These are phyloP conservation scores for Protomyces inouyei DNA, from an alignment of 1,139 yeast genomes.

Conservation along the genomic window DNA sequence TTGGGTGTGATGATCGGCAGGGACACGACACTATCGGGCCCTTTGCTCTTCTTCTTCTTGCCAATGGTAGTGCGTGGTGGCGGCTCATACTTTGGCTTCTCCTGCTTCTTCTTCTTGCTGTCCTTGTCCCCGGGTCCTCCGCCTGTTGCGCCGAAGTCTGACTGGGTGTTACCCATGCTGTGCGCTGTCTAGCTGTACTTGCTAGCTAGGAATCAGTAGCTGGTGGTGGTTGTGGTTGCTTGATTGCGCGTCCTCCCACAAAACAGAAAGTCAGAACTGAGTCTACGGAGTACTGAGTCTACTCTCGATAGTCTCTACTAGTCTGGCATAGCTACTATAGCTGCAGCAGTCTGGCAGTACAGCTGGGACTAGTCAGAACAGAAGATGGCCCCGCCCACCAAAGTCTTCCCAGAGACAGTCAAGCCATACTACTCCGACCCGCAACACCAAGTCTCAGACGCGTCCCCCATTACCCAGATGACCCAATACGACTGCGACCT, in stretches of 20 bases:
- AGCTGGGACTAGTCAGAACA: background rate
- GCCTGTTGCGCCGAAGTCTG: conserved; percentile 13
- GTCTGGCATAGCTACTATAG: too few relatives aligned
- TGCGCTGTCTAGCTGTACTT: background rate
- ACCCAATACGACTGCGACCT: conserved; percentile 26
- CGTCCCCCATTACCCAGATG: conserved; percentile 16
- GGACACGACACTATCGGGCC: conserved; percentile 82
- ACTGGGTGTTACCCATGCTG: conserved; percentile 26
- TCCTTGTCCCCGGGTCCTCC: conserved; percentile 11
- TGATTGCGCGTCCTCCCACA: background rate
- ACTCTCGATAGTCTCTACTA: too few relatives aligned
- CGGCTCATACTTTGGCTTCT: conserved; percentile 95
- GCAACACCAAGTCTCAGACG: conserved; percentile 7
- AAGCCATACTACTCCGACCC: conserved; percentile 19
- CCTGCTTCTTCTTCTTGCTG: conserved; percentile 33
- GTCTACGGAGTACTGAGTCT: too few relatives aligned
- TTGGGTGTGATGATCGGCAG: conserved; percentile 87
- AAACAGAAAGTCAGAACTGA: background rate
- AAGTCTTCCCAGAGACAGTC: conserved; percentile 25
- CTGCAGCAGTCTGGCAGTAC: too few relatives aligned
- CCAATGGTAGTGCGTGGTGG: conserved; percentile 95
- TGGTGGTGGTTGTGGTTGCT: background rate
- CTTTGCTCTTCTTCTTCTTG: conserved; percentile 55
- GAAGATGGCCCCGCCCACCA: conserved; percentile 23
- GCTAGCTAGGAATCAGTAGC: background rate